These are phyloP conservation scores for Candida verbasci DNA, from an alignment of 805 yeast genomes.

Conservation along the genomic window DNA sequence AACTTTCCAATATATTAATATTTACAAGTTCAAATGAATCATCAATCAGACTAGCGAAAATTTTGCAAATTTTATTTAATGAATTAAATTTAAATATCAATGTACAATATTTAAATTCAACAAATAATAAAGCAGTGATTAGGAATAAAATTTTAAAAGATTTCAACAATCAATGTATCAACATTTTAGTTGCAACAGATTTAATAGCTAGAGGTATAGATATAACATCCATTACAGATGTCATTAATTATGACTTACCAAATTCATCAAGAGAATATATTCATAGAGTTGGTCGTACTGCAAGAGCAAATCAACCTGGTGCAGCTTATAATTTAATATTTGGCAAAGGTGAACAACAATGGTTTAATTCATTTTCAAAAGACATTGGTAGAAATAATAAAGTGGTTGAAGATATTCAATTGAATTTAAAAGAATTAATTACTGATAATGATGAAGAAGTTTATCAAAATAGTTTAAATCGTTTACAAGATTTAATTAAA, in stretches of 20 bases:
- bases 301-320: slow-evolving; percentile 84
- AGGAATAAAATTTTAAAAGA: slow-evolving; percentile 55
- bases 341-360: slow-evolving; percentile 74
- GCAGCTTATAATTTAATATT: slow-evolving; percentile 66
- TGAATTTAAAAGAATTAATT: slow-evolving; percentile 17
- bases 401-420: slow-evolving; percentile 16
- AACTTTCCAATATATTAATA: slow-evolving; percentile 43
- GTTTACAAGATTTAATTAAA: too few species aligned
- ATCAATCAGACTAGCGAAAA: slow-evolving; percentile 69
- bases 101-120: slow-evolving; percentile 53
- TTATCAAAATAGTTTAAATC: slow-evolving; percentile 22
- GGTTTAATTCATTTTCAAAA: slow-evolving; percentile 48
- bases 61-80: slow-evolving; percentile 44
- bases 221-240: slow-evolving; percentile 62
- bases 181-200: slow-evolving; percentile 75
- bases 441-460: slow-evolving; percentile 19
- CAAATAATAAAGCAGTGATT: slow-evolving; percentile 43
- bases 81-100: slow-evolving; percentile 11
- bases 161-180: slow-evolving; percentile 52
- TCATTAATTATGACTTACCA: slow-evolving; percentile 89
- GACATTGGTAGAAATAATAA: slow-evolving; percentile 42
- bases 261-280: slow-evolving; percentile 85
- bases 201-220: slow-evolving; percentile 95
- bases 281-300: slow-evolving; percentile 96
- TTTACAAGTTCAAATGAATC: slow-evolving; percentile 83